Conservation (phyloP, 345 rosid genomes). For the Acer saccharum region DNA sequence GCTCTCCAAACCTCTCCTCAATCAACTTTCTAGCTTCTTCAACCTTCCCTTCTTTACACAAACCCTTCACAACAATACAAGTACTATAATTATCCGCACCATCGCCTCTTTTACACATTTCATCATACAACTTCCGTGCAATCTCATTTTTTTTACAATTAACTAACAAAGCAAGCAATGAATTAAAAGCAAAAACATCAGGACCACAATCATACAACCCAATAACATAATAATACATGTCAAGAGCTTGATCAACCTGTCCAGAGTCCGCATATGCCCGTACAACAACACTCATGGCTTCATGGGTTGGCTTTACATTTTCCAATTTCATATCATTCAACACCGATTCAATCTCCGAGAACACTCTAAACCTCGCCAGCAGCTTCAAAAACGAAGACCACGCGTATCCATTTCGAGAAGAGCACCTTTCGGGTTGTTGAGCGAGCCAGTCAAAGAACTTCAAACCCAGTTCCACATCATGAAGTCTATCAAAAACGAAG, state of each 20-base stretch:
- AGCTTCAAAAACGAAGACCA: slow-evolving; percentile 79
- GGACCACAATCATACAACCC: slow-evolving; percentile 40
- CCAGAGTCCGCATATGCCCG: slow-evolving; percentile 58
- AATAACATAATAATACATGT: slow-evolving; percentile 42
- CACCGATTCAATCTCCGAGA: slow-evolving; percentile 47
- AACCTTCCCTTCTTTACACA: slow-evolving; percentile 72
- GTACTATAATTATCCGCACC: slow-evolving; percentile 68
- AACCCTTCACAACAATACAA: slow-evolving; percentile 62
- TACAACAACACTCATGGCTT: slow-evolving; percentile 60
- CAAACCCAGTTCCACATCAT: slow-evolving; percentile 62
- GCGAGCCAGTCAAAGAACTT: slow-evolving; percentile 61
- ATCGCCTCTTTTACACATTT: slow-evolving; percentile 63
- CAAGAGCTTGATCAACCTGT: slow-evolving; percentile 52
- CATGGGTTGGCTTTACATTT: slow-evolving; percentile 49
- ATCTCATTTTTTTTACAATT: slow-evolving; percentile 32
- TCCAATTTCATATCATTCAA: slow-evolving; percentile 47
- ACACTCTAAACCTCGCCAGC: slow-evolving; percentile 54
- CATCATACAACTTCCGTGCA: slow-evolving; percentile 60
- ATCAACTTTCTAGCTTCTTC: slow-evolving; percentile 67
- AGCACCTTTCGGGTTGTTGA: slow-evolving; percentile 26
- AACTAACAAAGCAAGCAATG: slow-evolving; percentile 53
- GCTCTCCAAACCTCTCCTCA: slow-evolving; percentile 72
- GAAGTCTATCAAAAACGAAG: slow-evolving; percentile 64
- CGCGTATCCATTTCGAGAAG: slow-evolving; percentile 48
- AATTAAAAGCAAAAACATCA: slow-evolving; percentile 68